Base-by-base conservation (phyloP, 176 grass and related monocot species). In the Alloteropsis semialata region DNA sequence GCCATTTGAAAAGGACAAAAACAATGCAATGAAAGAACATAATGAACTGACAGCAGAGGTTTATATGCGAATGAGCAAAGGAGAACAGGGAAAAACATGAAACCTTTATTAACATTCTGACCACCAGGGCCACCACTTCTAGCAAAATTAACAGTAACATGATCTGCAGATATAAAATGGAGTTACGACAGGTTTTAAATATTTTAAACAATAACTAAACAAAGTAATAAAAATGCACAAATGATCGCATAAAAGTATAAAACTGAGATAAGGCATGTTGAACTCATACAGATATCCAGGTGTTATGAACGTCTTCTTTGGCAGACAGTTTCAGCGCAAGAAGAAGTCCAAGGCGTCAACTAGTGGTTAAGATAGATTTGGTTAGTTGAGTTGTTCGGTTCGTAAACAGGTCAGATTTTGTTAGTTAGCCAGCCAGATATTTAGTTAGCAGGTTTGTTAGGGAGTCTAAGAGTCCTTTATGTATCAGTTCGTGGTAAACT, bases 101-200 rank as follows among this genome's bases (percentile, higher is more conserved):
- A 81, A 99, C 93, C 87, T 99, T 99, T 99, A 36, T 99, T 99
- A 17, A 99, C 96, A 90, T 99, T 96, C 75, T 99, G 96, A 83
- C 96, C 96, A 89, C 96, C 96, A 19, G 96, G 89, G 10, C 93
- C 93, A 32, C 96, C 93, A 83, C 93, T 99, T 99, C 96, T 96
- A 85, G 96, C 91, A 99, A 92, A 96, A 65, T 81, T 92, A 90
- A 99, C 82, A 65, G 80, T 87, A 82, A 99, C 93, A 78, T 90
- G 96, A 56, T 96, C 93, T 96, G 82, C 62, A 85, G 15, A 67
- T 67, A 69, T 27, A 78, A 74, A 82, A 61, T 30, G 34, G 85
- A 46, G 39, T 73, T 19, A 84, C 18, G 83, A 70, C 50, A 91
- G 56, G n/a, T 69, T 53, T 78, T 39, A 28, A 28, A n/a, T 45